Conservation (phyloP, 257 asterid species). For the Buddleja alternifolia region DNA sequence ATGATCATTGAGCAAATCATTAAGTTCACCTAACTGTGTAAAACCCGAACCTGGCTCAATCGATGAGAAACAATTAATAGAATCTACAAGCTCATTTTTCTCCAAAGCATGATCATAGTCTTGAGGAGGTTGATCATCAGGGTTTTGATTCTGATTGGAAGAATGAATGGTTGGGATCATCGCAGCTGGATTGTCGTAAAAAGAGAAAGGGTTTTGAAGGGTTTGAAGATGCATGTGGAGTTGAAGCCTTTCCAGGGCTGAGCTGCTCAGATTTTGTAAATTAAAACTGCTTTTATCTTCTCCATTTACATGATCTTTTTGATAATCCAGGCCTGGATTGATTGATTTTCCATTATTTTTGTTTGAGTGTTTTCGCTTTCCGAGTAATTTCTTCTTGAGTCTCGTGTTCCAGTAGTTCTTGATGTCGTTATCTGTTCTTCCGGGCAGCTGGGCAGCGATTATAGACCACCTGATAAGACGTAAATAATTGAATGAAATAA, state of each 20-base stretch:
- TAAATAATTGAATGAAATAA: background rate
- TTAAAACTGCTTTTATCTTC: conserved; percentile 36
- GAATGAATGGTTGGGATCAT: conserved; percentile 36
- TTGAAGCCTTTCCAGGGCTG: conserved; percentile 91
- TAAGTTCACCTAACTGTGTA: conserved; percentile 55
- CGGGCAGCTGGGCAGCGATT: conserved; percentile 94
- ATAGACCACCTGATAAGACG: conserved; percentile 80
- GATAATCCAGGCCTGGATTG: conserved; percentile 33
- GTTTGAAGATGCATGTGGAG: conserved; percentile 84
- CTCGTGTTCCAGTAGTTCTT: conserved; percentile 94
- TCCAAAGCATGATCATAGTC: conserved; percentile 28
- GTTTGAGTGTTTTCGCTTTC: conserved; percentile 55
- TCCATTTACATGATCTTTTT: conserved; percentile 25
- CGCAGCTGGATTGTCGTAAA: conserved; percentile 65
- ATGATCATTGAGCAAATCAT: conserved; percentile 43
- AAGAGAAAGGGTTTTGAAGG: conserved; percentile 58
- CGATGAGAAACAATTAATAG: conserved; percentile 32
- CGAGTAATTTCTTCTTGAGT: conserved; percentile 80
- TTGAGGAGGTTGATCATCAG: conserved; percentile 32
- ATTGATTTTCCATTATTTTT: no score
- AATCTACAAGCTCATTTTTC: conserved; percentile 22
- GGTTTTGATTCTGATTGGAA: conserved; percentile 37
- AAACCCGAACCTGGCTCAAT: no score
- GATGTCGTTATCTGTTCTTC: conserved; percentile 94
- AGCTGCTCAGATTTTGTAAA: conserved; percentile 65